These are phyloP conservation scores for Lupinus albus DNA, from an alignment of 306 rosid species.

Conservation along the genomic window DNA sequence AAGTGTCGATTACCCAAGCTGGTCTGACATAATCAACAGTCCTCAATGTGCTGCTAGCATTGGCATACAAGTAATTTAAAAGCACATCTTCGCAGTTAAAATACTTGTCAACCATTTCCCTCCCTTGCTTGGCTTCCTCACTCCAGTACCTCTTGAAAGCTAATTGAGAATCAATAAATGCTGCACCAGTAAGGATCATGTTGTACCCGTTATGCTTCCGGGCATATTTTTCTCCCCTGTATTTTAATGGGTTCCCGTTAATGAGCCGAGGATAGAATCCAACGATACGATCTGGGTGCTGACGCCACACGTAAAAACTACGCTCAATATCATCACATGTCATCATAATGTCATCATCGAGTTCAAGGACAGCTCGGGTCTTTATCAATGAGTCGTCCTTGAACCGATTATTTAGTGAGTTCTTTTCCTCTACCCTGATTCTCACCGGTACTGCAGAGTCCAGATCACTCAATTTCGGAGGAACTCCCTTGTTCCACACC, in stretches of 20 bases:
- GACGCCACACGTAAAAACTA: constrained; percentile 91
- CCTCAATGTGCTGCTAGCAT: constrained; percentile 68
- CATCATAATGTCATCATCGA: constrained; percentile 99
- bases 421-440: constrained; percentile 73
- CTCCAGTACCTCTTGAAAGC: constrained; percentile 92
- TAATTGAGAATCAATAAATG: constrained; percentile 70
- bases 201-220: constrained; percentile 80
- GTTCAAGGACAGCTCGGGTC: constrained; percentile 96
- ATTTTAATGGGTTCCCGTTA: constrained; percentile 66
- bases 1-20: constrained; percentile 96
- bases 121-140: constrained; percentile 66
- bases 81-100: constrained; percentile 95
- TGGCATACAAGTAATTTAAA: constrained; percentile 83
- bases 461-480: constrained; percentile 71
- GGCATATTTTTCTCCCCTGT: constrained; percentile 80
- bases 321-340: constrained; percentile 92
- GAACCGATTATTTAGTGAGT: constrained; percentile 91
- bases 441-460: constrained; percentile 89
- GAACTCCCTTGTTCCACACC: constrained; percentile 97
- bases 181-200: constrained; percentile 98
- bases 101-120: constrained; percentile 69
- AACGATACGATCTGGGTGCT: constrained; percentile 82
- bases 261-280: constrained; percentile 95
- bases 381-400: constrained; percentile 67
- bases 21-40: constrained; percentile 94